Evolutionary conservation across 2,329 filamentous ascomycete genomes (phyloP), one percentile per base, ranked within the genome.

Genomic region (Hyphodiscus sp.): DNA sequence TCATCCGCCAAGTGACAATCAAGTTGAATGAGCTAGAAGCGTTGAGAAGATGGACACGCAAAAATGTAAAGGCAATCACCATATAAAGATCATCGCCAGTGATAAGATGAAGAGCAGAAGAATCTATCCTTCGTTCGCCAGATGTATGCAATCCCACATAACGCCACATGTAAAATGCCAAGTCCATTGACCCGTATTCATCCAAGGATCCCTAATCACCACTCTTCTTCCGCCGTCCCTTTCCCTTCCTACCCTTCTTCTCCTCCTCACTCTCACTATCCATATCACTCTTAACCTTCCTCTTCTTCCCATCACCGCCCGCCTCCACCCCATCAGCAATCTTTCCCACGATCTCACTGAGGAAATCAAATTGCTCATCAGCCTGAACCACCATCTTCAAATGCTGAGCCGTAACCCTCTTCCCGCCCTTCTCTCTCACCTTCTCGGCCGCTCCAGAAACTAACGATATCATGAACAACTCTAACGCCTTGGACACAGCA

Each of bases 391-490:
- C 92, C 58, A 89, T 83, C 74, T 97, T 97, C 61, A 99, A 79
- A 79, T 97, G 95, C 53, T 85, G 79, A 1, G 91, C 89, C 16
- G 90, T 91, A 61, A 99, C 89, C 60, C 91, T 83, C 73, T 96
- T 96, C 0, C 89, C 91, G 58, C 86, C 88, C 69, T 88, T 89
- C 56, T 86, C 81, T 62, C 82, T 83, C 49, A 94, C 92, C 62
- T 96, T 85, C 50, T 87, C 82, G 47, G 94, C 91, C 53, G 91
- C 91, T 68, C 91, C 92, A 26, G 85, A 85, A 57, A 97, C 92
- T 53, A 99, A 79, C 43, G 89, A 86, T 58, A 97, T 90, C 94
- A 99, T 99, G 69, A 99, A 99, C 9, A 99, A 79, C 73, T 99
- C 94, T 7, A 99, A 79, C 16, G 94, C 94, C 75, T 96, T 96